These are phyloP conservation scores for Ustilago crameri DNA, from an alignment of 1,284 basidiomycete species.

Conservation along the genomic window DNA sequence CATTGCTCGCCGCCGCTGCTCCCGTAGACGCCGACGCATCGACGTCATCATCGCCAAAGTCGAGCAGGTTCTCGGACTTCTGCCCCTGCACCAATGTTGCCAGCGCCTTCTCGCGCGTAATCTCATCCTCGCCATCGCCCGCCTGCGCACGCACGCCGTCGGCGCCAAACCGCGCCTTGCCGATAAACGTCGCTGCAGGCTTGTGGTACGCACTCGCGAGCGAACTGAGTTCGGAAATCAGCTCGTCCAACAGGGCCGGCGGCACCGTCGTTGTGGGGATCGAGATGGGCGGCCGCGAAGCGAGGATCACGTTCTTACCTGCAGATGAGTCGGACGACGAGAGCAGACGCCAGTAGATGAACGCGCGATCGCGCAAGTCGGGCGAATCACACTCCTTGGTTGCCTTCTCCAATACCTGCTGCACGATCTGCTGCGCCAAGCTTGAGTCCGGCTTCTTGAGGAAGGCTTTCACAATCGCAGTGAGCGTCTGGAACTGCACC, in stretches of 20 bases:
- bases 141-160: slow-evolving; percentile 41
- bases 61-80: slow-evolving; percentile 65
- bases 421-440: slow-evolving; percentile 80
- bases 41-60: slow-evolving; percentile 65
- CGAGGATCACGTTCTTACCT: slow-evolving; percentile 90
- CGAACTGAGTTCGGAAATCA: slow-evolving; percentile 75
- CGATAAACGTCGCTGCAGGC: slow-evolving; percentile 75
- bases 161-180: slow-evolving; percentile 66
- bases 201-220: slow-evolving; percentile 95
- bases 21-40: slow-evolving; percentile 12
- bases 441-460: slow-evolving; percentile 91
- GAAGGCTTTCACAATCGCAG: slow-evolving; percentile 96
- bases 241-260: slow-evolving; percentile 89
- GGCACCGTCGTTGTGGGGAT: slow-evolving; percentile 90
- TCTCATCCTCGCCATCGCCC: slow-evolving; percentile 49
- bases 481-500: slow-evolving; percentile 94
- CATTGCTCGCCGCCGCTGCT: slow-evolving; percentile 5
- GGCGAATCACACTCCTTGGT: slow-evolving; percentile 97
- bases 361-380: slow-evolving; percentile 93
- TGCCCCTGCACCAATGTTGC: slow-evolving; percentile 71
- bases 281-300: slow-evolving; percentile 89
- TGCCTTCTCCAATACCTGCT: slow-evolving; percentile 87
- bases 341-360: slow-evolving; percentile 94
- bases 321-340: slow-evolving; percentile 88
- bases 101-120: slow-evolving; percentile 62